phyloP scores from a whole-genome alignment of 129 eudicot species.

The Artemisia argyi region DNA sequence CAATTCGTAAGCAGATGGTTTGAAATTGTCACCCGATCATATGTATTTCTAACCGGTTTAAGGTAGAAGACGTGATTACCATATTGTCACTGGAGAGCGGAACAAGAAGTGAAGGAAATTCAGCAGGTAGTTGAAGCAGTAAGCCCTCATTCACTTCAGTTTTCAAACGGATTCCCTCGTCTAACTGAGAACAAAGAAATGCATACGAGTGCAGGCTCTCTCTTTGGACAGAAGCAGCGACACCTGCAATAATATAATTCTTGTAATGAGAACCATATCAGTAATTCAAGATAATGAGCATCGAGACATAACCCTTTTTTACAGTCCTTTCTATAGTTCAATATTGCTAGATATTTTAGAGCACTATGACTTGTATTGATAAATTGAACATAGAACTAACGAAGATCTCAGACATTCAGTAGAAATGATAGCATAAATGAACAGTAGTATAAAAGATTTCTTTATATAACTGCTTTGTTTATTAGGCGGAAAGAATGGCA shows the following conservation, averaged over 20 bases:
- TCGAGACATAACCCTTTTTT: not conserved
- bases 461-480: not conserved
- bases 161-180: constrained; percentile 39
- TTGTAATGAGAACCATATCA: constrained; percentile 4
- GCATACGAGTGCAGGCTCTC: constrained; percentile 71
- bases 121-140: constrained; percentile 48
- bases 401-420: not conserved
- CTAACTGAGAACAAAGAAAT: constrained; percentile 52
- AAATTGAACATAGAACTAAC: too few species aligned
- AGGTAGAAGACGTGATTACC: constrained; percentile 30
- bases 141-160: constrained; percentile 43
- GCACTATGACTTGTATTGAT: too few species aligned
- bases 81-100: constrained; percentile 63
- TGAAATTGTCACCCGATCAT: not conserved
- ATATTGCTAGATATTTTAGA: too few species aligned
- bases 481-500: not conserved
- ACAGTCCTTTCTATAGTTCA: not conserved
- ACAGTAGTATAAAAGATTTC: not conserved
- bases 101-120: constrained; percentile 72
- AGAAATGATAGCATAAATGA: not conserved
- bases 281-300: constrained; percentile 1
- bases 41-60: too few species aligned
- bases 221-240: constrained; percentile 55
- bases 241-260: constrained; percentile 40
- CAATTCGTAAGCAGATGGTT: not conserved